Evolutionary conservation across 2,329 filamentous ascomycete genomes (phyloP).

Genomic region (Pyrenochaeta sp.): DNA sequence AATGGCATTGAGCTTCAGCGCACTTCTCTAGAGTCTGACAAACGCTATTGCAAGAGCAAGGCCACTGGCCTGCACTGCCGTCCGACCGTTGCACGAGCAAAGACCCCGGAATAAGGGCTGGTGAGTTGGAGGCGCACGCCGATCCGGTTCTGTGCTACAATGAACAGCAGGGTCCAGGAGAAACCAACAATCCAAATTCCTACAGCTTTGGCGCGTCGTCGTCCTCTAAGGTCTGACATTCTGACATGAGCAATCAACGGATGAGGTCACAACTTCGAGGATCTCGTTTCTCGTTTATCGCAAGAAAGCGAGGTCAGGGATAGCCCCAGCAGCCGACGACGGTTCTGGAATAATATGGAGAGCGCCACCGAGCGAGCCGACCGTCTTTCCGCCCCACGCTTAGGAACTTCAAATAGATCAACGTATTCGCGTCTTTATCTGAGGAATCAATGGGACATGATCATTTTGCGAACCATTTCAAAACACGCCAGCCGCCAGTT

Average conservation of each 20-base stretch:
- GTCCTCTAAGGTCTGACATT: not conserved
- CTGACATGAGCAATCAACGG: not conserved
- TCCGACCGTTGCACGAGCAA: slow-evolving; percentile 22
- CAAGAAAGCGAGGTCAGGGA: slow-evolving; percentile 28
- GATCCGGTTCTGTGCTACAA: slow-evolving; percentile 23
- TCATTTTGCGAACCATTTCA: not conserved
- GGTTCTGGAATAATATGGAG: slow-evolving; percentile 28
- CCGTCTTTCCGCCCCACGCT: slow-evolving; percentile 27
- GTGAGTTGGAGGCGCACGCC: slow-evolving; percentile 13
- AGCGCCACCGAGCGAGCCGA: slow-evolving; percentile 33
- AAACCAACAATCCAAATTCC: not conserved
- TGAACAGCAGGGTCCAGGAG: not conserved
- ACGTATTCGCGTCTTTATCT: not conserved
- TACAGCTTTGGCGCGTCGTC: slow-evolving; percentile 4
- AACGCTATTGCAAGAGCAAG: not conserved
- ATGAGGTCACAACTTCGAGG: slow-evolving; percentile 2
- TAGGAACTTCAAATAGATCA: not conserved
- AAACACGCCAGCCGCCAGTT: not conserved
- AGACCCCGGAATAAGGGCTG: slow-evolving; percentile 27
- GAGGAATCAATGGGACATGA: not conserved
- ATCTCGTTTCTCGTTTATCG: slow-evolving; percentile 23
- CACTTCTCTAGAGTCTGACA: not conserved
- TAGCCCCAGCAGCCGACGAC: slow-evolving; percentile 33
- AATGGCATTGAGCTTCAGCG: not conserved
- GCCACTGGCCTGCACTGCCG: slow-evolving; percentile 1